These are phyloP conservation scores for Claviceps pusilla DNA, from an alignment of 2,329 filamentous ascomycete species.

Conservation along the genomic window DNA sequence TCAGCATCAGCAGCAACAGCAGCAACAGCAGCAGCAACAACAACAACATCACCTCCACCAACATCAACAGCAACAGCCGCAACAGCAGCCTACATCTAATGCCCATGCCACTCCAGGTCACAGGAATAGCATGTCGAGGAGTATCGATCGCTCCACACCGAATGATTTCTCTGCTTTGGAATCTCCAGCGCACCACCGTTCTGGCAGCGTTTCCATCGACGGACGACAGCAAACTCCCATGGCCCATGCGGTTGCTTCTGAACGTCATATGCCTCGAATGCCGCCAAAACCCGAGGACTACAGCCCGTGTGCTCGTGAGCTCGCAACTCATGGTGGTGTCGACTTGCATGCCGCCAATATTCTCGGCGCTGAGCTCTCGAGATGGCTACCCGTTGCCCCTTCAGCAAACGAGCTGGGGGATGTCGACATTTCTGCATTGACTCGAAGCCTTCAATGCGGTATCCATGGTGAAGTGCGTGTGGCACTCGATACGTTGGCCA, in stretches of 20 bases:
- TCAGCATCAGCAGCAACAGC: background rate
- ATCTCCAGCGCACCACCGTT: conserved; percentile 28
- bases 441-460: conserved; percentile 76
- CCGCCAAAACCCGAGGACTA: conserved; percentile 37
- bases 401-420: conserved; percentile 63
- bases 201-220: conserved; percentile 26
- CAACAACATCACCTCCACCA: conserved; percentile 1
- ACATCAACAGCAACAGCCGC: conserved; percentile 5
- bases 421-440: conserved; percentile 81
- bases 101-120: conserved; percentile 18
- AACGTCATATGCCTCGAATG: conserved; percentile 23
- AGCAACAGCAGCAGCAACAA: background rate
- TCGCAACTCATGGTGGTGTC: conserved; percentile 56
- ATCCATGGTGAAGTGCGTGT: conserved; percentile 80
- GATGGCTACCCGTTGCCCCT: conserved; percentile 61
- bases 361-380: conserved; percentile 51
- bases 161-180: conserved; percentile 27
- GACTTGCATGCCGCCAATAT: conserved; percentile 49
- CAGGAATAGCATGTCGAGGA: conserved; percentile 37
- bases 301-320: conserved; percentile 36
- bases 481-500: conserved; percentile 69
- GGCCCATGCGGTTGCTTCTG: conserved; percentile 9
- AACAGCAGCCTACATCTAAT: conserved; percentile 14
- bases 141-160: conserved; percentile 24
- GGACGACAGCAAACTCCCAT: conserved; percentile 13